A percentile compares a stretch with the other conserved stretches of the same genome.
Evolutionary conservation across 768 basidiomycete species (phyloP).

Genomic region (Russula ochroleuca): DNA sequence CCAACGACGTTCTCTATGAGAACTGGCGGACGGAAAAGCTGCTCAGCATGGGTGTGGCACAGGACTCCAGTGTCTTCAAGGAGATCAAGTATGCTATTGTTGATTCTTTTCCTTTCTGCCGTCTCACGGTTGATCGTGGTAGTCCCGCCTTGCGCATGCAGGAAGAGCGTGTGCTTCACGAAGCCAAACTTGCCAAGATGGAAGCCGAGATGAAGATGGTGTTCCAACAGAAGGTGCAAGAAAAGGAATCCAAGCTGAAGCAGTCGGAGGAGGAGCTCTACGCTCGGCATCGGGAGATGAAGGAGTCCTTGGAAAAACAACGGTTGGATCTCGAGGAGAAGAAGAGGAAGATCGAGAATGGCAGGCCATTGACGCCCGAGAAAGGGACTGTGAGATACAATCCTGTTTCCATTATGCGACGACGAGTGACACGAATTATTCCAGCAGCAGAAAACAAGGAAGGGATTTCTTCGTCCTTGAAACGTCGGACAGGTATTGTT

Average conservation of each 20-base stretch:
- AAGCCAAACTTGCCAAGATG: slow-evolving; percentile 98
- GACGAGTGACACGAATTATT: background rate
- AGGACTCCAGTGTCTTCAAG: slow-evolving; percentile 97
- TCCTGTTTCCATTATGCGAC: slow-evolving; percentile 3
- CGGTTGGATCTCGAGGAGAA: slow-evolving; percentile 94
- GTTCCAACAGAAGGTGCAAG: slow-evolving; percentile 99
- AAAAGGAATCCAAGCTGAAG: slow-evolving; percentile 98
- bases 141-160: slow-evolving; percentile 96
- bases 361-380: slow-evolving; percentile 92
- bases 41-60: slow-evolving; percentile 94
- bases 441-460: slow-evolving; percentile 43
- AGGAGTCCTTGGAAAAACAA: slow-evolving; percentile 97
- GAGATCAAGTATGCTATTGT: slow-evolving; percentile 84
- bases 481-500: slow-evolving; percentile 28
- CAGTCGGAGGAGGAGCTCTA: slow-evolving; percentile 99
- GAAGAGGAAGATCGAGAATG: slow-evolving; percentile 93
- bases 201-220: slow-evolving; percentile 99
- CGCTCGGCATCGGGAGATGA: slow-evolving; percentile 98
- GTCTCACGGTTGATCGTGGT: slow-evolving; percentile 1
- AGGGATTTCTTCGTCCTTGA: slow-evolving; percentile 71
- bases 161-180: slow-evolving; percentile 93
- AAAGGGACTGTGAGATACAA: slow-evolving; percentile 67
- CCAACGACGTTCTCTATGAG: slow-evolving; percentile 94
- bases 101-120: background rate
- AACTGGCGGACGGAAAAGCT: slow-evolving; percentile 98